Evolutionary conservation across 495 filamentous ascomycete species (phyloP).

Genomic region (Podospora fimiseda): DNA sequence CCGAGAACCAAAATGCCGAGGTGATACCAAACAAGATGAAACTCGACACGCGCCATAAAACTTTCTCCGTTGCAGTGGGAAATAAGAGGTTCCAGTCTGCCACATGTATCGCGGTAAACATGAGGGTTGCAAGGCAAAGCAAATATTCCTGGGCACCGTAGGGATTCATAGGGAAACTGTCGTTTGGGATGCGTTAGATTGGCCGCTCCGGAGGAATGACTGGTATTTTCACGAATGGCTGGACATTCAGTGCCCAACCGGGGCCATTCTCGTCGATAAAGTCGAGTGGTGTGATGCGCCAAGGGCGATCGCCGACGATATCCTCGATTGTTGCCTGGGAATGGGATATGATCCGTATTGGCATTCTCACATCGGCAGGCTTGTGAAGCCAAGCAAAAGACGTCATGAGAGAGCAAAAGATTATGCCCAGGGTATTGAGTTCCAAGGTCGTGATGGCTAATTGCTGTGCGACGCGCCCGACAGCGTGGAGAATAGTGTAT

Average conservation of each 20-base stretch:
- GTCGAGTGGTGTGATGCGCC: constrained; percentile 10
- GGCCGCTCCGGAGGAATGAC: constrained; percentile 7
- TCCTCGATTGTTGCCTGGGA: neutral
- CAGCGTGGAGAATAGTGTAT: constrained; percentile 6
- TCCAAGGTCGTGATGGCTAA: constrained; percentile 12
- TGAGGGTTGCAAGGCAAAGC: constrained; percentile 6
- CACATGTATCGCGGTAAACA: constrained; percentile 33
- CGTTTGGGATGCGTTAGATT: constrained; percentile 13
- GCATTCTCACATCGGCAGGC: constrained; percentile 5
- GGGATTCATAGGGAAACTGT: constrained; percentile 12
- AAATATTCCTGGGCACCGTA: constrained; percentile 9
- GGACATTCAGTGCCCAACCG: constrained; percentile 10
- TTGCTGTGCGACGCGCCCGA: constrained; percentile 5
- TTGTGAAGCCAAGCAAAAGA: constrained; percentile 10
- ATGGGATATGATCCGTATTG: neutral
- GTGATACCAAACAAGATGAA: constrained; percentile 8
- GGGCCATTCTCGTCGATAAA: constrained; percentile 16
- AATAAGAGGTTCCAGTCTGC: constrained; percentile 36
- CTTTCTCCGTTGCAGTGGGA: constrained; percentile 25
- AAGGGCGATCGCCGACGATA: neutral
- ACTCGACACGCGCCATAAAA: constrained; percentile 24
- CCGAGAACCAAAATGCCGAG: constrained; percentile 13
- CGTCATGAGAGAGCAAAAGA: constrained; percentile 10
- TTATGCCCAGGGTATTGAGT: constrained; percentile 10
- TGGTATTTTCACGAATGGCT: constrained; percentile 9